Percentiles rank a stretch among this genome's conserved stretches.
Conservation (phyloP, 352 stramenopile genomes). For the Elongisporangium anandrum region DNA sequence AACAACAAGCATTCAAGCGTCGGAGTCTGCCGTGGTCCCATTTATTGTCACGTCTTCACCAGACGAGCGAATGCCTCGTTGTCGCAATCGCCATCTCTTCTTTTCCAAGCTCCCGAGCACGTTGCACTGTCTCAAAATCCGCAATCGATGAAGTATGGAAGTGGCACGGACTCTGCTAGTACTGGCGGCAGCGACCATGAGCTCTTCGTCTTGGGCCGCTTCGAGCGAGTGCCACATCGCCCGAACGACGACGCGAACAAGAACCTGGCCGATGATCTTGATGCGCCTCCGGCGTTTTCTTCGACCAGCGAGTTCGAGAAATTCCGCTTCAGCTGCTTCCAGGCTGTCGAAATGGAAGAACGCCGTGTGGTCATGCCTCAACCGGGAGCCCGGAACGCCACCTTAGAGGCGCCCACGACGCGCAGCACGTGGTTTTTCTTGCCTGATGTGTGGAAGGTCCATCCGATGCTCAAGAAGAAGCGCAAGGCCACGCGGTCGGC, state of each 20-base stretch:
- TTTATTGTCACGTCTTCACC: conserved; percentile 74
- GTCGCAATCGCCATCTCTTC: not conserved
- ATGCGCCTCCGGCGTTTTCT: conserved; percentile 35
- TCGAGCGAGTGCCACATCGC: conserved; percentile 66
- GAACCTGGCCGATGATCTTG: conserved; percentile 32
- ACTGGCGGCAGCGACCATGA: conserved; percentile 42
- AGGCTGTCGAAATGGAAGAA: conserved; percentile 80
- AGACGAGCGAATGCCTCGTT: conserved; percentile 14
- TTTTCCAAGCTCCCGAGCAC: not conserved
- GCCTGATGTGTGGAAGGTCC: conserved; percentile 85
- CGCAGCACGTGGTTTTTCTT: conserved; percentile 85
- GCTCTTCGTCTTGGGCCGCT: conserved; percentile 71
- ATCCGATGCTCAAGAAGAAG: conserved; percentile 88
- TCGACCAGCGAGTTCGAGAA: conserved; percentile 50
- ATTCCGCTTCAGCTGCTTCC: conserved; percentile 79
- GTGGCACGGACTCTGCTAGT: conserved; percentile 27
- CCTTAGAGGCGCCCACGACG: not conserved
- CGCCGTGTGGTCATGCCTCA: conserved; percentile 27
- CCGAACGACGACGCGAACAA: conserved; percentile 40
- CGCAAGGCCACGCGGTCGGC: conserved; percentile 79
- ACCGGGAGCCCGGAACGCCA: conserved; percentile 7
- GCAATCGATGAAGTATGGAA: conserved; percentile 47
- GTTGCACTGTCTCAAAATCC: not conserved
- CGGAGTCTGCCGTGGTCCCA: conserved; percentile 70
- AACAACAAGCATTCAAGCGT: conserved; percentile 85